Conservation (phyloP, 257 asterid genomes). For the Nicotiana otophora region DNA sequence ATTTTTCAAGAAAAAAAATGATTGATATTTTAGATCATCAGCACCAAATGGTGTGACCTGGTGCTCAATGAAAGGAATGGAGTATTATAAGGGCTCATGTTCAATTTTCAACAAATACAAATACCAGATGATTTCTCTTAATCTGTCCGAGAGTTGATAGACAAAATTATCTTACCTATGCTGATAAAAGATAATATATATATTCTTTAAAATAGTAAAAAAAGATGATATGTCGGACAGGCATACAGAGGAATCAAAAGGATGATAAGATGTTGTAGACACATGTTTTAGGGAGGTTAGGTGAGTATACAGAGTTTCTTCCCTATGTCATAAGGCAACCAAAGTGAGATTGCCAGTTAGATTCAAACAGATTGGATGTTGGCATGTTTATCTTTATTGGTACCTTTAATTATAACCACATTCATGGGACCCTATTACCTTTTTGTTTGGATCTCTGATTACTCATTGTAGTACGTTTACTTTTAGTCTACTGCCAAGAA, state of each 20-base stretch:
- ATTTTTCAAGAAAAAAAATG: not conserved
- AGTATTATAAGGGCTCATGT: no score
- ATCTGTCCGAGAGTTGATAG: fast-evolving
- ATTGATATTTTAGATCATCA: no score
- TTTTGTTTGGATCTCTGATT: not conserved
- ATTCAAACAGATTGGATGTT: constrained; percentile 8
- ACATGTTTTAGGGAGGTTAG: not conserved
- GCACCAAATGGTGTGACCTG: no score
- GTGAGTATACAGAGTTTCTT: not conserved
- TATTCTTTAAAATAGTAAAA: no score
- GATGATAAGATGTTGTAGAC: not conserved
- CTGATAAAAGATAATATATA: no score
- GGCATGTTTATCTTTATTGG: not conserved
- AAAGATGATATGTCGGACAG: not conserved
- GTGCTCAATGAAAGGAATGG: no score
- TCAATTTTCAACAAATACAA: no score
- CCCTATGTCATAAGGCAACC: not conserved
- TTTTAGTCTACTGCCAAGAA: not conserved
- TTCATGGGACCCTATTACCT: not conserved
- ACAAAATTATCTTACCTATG: no score
- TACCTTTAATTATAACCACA: constrained; percentile 2
- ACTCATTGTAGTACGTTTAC: not conserved
- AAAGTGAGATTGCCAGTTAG: constrained; percentile 2
- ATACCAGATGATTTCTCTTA: no score
- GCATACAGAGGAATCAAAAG: not conserved